phyloP scores from a whole-genome alignment of 768 basidiomycete genomes.

The Tulasnella sp. region DNA sequence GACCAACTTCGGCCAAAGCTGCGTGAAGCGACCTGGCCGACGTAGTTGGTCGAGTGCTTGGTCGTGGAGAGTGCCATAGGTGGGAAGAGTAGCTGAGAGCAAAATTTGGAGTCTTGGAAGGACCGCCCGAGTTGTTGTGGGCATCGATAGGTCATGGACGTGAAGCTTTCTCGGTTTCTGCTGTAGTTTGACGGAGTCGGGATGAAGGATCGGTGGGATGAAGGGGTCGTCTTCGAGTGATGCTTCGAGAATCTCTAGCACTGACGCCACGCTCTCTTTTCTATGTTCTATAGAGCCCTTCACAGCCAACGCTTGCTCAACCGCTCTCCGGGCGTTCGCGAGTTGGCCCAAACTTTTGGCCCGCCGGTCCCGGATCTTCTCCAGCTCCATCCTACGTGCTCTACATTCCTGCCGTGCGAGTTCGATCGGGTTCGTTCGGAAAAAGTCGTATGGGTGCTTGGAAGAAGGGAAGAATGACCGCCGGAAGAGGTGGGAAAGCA shows the following conservation, averaged over 20 bases:
- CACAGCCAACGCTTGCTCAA: slow-evolving; percentile 26
- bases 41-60: slow-evolving; percentile 43
- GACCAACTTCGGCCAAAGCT: slow-evolving; percentile 78
- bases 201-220: slow-evolving; percentile 18
- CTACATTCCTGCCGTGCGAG: slow-evolving; percentile 65
- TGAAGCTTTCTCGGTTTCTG: slow-evolving; percentile 20
- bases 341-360: slow-evolving; percentile 66
- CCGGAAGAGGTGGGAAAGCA: slow-evolving; percentile 42
- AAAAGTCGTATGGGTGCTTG: slow-evolving; percentile 50
- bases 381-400: slow-evolving; percentile 55
- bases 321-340: slow-evolving; percentile 47
- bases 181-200: slow-evolving; percentile 29
- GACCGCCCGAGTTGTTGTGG: slow-evolving; percentile 28
- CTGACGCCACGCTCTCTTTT: background rate
- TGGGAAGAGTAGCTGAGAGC: slow-evolving; percentile 35
- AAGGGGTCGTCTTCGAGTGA: slow-evolving; percentile 33
- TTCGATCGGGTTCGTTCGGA: slow-evolving; percentile 51
- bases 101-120: slow-evolving; percentile 33
- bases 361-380: slow-evolving; percentile 60
- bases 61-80: slow-evolving; percentile 36
- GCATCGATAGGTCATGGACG: background rate
- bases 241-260: slow-evolving; percentile 35
- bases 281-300: slow-evolving; percentile 1
- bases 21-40: slow-evolving; percentile 63
- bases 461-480: slow-evolving; percentile 58